Evolutionary conservation across 805 yeast species (phyloP).

Genomic region (Cyberlindnera mrakii): DNA sequence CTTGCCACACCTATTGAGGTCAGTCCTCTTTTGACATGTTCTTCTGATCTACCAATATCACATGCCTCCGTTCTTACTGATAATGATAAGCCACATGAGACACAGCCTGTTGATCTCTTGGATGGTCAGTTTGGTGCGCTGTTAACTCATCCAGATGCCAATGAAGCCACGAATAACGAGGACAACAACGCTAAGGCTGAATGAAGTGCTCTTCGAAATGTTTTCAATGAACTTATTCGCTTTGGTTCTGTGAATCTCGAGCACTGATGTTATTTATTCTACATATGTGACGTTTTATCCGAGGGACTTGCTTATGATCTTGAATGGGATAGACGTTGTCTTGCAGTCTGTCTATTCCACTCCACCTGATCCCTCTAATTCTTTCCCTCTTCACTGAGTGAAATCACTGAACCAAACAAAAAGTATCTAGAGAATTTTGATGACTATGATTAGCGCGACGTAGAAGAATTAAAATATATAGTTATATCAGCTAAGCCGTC

Average conservation of each 20-base stretch:
- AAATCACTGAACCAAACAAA: neutral
- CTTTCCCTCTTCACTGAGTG: neutral
- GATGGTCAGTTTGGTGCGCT: slow-evolving; percentile 19
- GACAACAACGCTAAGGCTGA: neutral
- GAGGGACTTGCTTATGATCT: too few relatives aligned
- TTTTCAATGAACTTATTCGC: neutral
- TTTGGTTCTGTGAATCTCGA: too few relatives aligned
- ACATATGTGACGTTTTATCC: too few relatives aligned
- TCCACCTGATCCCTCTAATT: too few relatives aligned
- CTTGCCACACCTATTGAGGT: slow-evolving; percentile 19
- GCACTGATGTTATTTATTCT: too few relatives aligned
- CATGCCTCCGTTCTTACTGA: neutral
- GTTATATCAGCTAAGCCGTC: too few relatives aligned
- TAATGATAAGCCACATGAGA: slow-evolving; percentile 4
- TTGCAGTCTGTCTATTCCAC: too few relatives aligned
- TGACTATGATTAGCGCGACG: neutral
- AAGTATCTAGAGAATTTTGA: slow-evolving; percentile 1
- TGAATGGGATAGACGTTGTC: too few relatives aligned
- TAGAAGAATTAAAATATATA: neutral
- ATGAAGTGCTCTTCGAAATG: neutral
- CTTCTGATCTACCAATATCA: slow-evolving; percentile 1
- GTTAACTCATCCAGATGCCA: neutral
- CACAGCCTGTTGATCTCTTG: slow-evolving; percentile 13
- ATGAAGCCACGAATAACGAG: neutral
- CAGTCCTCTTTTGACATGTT: slow-evolving; percentile 1